Base-by-base conservation (phyloP, 139 green algal species). In the Tetradesmus obliquus region DNA sequence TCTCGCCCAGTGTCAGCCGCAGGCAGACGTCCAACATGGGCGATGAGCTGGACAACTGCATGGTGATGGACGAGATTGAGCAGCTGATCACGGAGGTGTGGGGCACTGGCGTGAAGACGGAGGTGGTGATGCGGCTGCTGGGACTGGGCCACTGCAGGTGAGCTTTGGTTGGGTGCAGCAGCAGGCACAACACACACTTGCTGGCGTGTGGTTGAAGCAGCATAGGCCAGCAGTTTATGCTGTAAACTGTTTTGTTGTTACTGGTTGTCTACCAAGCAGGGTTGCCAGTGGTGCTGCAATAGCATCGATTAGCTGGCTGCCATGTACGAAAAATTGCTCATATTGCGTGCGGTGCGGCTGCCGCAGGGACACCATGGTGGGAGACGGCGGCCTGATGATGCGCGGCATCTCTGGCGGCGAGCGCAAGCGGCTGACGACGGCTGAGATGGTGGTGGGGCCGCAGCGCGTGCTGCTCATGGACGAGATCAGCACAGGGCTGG, bases 341-440 rank as follows among this genome's bases (percentile, higher is more conserved):
- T 76, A 5, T 3, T 24, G 15, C 17, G n/a, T 76, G 15, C 66
- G 15, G 15, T 76, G 74, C 7, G 74, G 1, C 13, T 82, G 2
- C n/a, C 53, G 74, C 74, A n/a, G 86, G 3, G 86, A 90, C 53
- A 90, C 86, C 8, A 32, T 90, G 9, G 86, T 90, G 19, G 86
- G 86, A n/a, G 86, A 90, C 55, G 86, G 86, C 53, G 86, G 86
- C 7, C 51, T 90, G 22, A 90, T 90, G 86, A 22, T 90, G 71
- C 76, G 86, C 7, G 86, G 86, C 53, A 90, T 90, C 71, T 81
- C 55, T 71, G 86, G 86, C 53, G 86, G 86, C 22, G 86, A 98
- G 94, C 93, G 95, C 80, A 96, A 98, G 92, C 94, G 97, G 51
- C 91, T 98, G 54, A 98, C 96, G 0, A 95, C 92, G 20, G 95